Conservation (phyloP, 768 basidiomycete species). For the Macrolepiota dolichaula region DNA sequence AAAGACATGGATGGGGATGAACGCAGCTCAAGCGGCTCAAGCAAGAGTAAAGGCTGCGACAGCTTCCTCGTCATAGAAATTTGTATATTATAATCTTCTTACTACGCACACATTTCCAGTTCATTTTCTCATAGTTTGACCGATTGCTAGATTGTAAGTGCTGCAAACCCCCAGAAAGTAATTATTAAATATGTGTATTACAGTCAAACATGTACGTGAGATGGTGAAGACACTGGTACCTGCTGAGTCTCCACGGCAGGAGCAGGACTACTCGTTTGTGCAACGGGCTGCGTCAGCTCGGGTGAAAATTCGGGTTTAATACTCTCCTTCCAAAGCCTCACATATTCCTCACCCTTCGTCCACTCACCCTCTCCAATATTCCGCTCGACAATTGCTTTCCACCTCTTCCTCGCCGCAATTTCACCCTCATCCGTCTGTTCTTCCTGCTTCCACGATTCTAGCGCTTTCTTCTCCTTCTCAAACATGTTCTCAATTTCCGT, state of each 20-base stretch:
- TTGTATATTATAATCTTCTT: slow-evolving; percentile 18
- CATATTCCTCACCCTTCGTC: slow-evolving; percentile 74
- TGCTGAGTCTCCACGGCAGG: neutral
- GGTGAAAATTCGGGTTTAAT: slow-evolving; percentile 65
- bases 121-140: neutral
- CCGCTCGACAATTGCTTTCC: slow-evolving; percentile 64
- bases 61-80: slow-evolving; percentile 21
- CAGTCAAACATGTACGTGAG: neutral
- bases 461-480: slow-evolving; percentile 55
- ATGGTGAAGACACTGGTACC: neutral
- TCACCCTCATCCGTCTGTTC: slow-evolving; percentile 58
- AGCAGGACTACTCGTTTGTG: neutral
- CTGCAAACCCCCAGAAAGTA: neutral
- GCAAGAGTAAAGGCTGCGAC: slow-evolving; percentile 42
- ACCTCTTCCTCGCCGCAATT: slow-evolving; percentile 67
- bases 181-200: slow-evolving; percentile 7
- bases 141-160: neutral
- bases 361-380: slow-evolving; percentile 47
- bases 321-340: slow-evolving; percentile 69
- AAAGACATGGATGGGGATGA: slow-evolving; percentile 99
- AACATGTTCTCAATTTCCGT: slow-evolving; percentile 62
- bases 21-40: slow-evolving; percentile 84
- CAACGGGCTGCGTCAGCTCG: slow-evolving; percentile 38
- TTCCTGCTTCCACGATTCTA: slow-evolving; percentile 57
- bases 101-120: neutral